Evolutionary conservation across 2,329 filamentous ascomycete genomes (phyloP).

Genomic region (Diplodia intermedia): DNA sequence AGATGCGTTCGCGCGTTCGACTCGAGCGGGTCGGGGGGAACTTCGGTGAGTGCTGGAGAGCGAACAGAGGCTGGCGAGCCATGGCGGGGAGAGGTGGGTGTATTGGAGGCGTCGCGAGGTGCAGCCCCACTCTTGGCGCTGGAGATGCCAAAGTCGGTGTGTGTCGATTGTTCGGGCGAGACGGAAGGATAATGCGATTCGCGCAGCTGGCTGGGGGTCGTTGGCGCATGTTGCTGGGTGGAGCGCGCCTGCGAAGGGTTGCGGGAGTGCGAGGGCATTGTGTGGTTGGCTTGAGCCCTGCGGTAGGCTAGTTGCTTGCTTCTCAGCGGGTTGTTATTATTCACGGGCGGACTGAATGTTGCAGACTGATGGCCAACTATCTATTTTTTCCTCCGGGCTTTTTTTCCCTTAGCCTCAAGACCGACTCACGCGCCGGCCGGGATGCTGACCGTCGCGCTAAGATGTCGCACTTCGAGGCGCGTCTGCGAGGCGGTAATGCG

Average conservation of each 20-base stretch:
- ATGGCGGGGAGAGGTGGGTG: slow-evolving; percentile 41
- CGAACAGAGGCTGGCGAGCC: slow-evolving; percentile 42
- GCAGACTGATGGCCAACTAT: not conserved
- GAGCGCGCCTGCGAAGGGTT: slow-evolving; percentile 44
- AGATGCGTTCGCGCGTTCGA: slow-evolving; percentile 48
- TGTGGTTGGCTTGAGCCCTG: slow-evolving; percentile 37
- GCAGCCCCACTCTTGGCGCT: slow-evolving; percentile 32
- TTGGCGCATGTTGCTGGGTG: slow-evolving; percentile 45
- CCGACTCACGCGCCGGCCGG: slow-evolving; percentile 5
- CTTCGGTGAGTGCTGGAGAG: slow-evolving; percentile 37
- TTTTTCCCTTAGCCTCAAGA: not conserved
- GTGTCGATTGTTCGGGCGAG: slow-evolving; percentile 48
- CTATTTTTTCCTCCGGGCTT: not conserved
- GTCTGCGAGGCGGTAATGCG: not conserved
- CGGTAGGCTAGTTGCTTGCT: slow-evolving; percentile 22
- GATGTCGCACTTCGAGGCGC: not conserved
- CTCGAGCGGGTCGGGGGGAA: slow-evolving; percentile 41
- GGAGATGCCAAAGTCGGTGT: slow-evolving; percentile 37
- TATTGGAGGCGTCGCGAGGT: slow-evolving; percentile 28
- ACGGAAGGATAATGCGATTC: slow-evolving; percentile 52
- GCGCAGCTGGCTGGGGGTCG: slow-evolving; percentile 50
- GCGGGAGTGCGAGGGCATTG: slow-evolving; percentile 37
- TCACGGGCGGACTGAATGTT: not conserved
- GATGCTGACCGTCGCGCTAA: slow-evolving; percentile 9
- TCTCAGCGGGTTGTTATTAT: slow-evolving; percentile 17